Evolutionary conservation across 306 rosid species (phyloP), one percentile per base, ranked within the genome.

Genomic region (Gastrolobium bilobum): DNA sequence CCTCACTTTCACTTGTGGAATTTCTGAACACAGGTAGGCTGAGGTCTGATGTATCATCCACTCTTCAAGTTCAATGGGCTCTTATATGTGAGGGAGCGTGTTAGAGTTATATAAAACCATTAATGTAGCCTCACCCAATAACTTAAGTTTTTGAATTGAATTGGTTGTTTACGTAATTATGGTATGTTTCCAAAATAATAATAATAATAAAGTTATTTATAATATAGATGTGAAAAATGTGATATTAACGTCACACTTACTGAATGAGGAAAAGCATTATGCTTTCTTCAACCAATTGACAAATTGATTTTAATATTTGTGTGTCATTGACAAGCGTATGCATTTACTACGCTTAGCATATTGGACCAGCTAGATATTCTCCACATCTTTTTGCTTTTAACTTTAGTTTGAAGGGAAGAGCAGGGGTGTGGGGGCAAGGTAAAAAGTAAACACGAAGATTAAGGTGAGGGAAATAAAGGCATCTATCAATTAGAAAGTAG

Each of bases 361-460:
- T 65, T 13, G 33, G 7, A 11, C 11, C 52, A 43, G 58, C 29
- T 37, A 77, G 75, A 81, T 58, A 72, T 64, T 51, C 51, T 26
- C 43, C 0, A 57, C 4, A 40, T 44, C 68, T 54, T 54, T 66
- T 65, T 59, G 60, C 79, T 73, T 29, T 48, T 75, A 80, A 81
- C 81, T 81, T 79, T 72, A 63, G 71, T 15, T 76, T 70, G 6
- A 76, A 76, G 79, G 43, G 13, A 4, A 65, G 15, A 20, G 54
- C 51, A 66, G 2, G 46, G 3, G 30, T 61, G 29, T 3, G 7
- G 26, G 53, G 54, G 35, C 54, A 71, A 20, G 46, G 58, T 73
- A 6, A 81, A 65, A 74, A 57, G 38, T 66, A 29, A 35, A 42
- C 54, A 35, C 51, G 0, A 10, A 40, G 30, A 57, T 43, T 53